These are phyloP conservation scores for Monosporozyma solicola DNA, from an alignment of 805 yeast species.

Conservation along the genomic window DNA sequence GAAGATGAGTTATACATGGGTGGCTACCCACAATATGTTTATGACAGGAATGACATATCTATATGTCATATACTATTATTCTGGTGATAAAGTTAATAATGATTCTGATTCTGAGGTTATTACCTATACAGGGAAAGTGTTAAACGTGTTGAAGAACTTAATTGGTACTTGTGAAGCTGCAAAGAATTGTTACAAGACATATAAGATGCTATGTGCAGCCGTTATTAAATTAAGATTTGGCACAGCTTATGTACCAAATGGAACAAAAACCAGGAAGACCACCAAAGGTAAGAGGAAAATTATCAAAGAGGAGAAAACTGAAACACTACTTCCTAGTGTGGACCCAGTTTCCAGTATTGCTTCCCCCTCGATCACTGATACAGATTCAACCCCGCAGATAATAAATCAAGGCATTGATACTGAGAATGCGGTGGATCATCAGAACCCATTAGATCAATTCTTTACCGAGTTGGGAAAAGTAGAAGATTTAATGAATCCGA, in stretches of 20 bases:
- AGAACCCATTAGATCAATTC: conserved; percentile 33
- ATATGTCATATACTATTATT: conserved; percentile 67
- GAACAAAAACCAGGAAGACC: neutral
- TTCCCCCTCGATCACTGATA: neutral
- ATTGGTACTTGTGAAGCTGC: conserved; percentile 75
- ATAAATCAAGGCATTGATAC: neutral
- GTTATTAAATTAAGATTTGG: conserved; percentile 48
- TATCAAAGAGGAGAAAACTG: neutral
- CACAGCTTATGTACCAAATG: neutral
- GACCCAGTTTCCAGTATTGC: neutral
- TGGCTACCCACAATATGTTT: conserved; percentile 79
- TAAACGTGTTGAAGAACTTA: conserved; percentile 50
- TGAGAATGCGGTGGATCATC: neutral
- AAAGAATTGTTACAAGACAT: conserved; percentile 55
- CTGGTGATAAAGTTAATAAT: conserved; percentile 41
- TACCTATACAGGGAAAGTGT: conserved; percentile 39
- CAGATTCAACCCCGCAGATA: neutral
- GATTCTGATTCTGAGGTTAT: conserved; percentile 42
- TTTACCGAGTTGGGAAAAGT: conserved; percentile 39
- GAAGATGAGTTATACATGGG: conserved; percentile 81
- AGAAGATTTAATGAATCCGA: neutral
- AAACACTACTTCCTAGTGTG: neutral
- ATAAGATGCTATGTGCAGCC: conserved; percentile 63
- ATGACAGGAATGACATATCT: conserved; percentile 84
- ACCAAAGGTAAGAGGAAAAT: neutral